phyloP scores from a whole-genome alignment of 345 rosid genomes.

The Arabis hirsuta region DNA sequence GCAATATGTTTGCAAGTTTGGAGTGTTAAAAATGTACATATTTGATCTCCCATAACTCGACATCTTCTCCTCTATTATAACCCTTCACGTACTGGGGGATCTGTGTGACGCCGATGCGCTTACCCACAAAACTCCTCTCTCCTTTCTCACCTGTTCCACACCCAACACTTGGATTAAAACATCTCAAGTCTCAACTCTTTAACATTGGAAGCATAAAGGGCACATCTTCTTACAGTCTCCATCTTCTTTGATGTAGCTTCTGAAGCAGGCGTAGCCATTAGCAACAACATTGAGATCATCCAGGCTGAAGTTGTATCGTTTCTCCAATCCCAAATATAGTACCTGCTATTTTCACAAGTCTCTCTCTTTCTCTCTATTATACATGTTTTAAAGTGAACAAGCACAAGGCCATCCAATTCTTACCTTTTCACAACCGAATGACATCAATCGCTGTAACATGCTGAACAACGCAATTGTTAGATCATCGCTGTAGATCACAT shows the following conservation, averaged over 20 bases:
- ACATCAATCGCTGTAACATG: conserved; percentile 41
- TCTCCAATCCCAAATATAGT: conserved; percentile 83
- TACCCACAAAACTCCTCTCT: conserved; percentile 55
- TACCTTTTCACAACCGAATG: conserved; percentile 46
- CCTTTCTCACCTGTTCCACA: conserved; percentile 25
- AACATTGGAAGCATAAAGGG: background rate
- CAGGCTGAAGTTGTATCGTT: conserved; percentile 90
- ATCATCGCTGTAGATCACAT: conserved; percentile 47
- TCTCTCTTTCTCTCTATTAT: background rate
- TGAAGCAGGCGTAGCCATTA: conserved; percentile 78
- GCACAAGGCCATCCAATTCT: background rate
- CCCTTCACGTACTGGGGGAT: conserved; percentile 62
- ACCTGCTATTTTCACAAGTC: conserved; percentile 47
- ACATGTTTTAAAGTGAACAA: background rate
- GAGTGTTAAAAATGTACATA: conserved; percentile 9
- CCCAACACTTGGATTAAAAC: background rate
- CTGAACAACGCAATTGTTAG: conserved; percentile 42
- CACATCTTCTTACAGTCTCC: conserved; percentile 30
- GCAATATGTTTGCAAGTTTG: background rate
- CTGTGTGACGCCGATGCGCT: conserved; percentile 52
- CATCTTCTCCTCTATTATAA: conserved; percentile 74
- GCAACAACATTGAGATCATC: conserved; percentile 72
- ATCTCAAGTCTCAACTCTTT: background rate
- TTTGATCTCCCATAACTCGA: conserved; percentile 84
- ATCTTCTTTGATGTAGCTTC: conserved; percentile 56